phyloP scores from a whole-genome alignment of 129 eudicot genomes.

The Tanacetum coccineum region DNA sequence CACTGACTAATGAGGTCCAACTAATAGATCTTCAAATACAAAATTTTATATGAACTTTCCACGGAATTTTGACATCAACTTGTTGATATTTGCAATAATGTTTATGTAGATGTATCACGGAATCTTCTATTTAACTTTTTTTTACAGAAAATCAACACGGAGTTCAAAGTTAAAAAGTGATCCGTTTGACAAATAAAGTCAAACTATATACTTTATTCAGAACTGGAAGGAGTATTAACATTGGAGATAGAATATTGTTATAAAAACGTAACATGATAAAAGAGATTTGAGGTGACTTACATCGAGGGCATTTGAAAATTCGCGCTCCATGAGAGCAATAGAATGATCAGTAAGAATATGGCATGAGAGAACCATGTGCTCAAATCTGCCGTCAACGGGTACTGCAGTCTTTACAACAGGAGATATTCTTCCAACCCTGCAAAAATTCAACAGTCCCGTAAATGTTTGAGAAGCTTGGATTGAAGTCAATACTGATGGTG shows the following conservation, averaged over 20 bases:
- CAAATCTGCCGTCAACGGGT: constrained; percentile 96
- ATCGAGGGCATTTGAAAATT: constrained; percentile 68
- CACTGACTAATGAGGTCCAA: not conserved
- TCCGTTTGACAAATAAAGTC: not conserved
- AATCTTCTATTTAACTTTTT: not conserved
- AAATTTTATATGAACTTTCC: not conserved
- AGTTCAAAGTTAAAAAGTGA: not conserved
- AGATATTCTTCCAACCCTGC: constrained; percentile 56
- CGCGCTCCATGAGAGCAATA: constrained; percentile 72
- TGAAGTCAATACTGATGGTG: not conserved
- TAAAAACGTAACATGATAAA: not conserved
- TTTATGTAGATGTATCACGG: not conserved
- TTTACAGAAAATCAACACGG: not conserved
- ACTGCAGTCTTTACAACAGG: constrained; percentile 93
- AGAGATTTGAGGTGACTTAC: constrained; percentile 46
- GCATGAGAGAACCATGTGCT: constrained; percentile 90
- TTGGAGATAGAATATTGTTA: not conserved
- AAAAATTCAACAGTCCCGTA: constrained; percentile 2
- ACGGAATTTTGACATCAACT: not conserved
- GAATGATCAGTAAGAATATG: constrained; percentile 76
- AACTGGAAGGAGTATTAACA: not conserved
- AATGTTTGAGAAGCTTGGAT: not conserved
- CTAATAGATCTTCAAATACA: not conserved
- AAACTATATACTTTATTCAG: constrained; percentile 4
- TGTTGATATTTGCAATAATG: not conserved